Evolutionary conservation across 306 rosid genomes (phyloP), one percentile per base, ranked within the genome.

Genomic region (Prunus armeniaca): DNA sequence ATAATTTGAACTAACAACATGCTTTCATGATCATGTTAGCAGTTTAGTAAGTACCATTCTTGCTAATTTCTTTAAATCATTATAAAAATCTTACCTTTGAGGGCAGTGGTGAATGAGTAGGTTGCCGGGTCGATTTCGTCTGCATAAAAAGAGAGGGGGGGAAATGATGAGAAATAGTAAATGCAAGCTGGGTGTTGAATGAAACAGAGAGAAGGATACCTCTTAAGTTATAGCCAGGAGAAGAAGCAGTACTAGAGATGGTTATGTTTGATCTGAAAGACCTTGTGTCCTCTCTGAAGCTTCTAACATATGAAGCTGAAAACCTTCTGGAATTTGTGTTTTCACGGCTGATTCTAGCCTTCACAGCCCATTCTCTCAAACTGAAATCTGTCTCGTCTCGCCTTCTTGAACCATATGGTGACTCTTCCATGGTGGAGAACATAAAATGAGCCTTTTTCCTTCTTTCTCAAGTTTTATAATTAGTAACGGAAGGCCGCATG

Each of bases 101-200:
- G 88, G 71, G 99, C 99, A 60, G 89, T 82, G 41, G 93, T 87
- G 86, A 95, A 95, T 17, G 97, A 92, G 79, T 95, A 95, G 20
- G 96, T 92, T 67, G 99, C 83, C 22, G 99, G 97, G 88, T 95
- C 93, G 30, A 95, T 95, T 83, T 93, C 97, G 82, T 92, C 99
- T 95, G 91, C 69, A 20, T 78, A 60, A 73, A 80, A 71, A 19
- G 25, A 81, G 67, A 22, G 28, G 0, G 12, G n/a, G 28, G 30
- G 11, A 17, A 17, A 73, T 28, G 32, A n/a, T 79, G 14, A 77
- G 50, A 80, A 67, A 65, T 4, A 74, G 63, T 27, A 22, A 71
- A 22, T 14, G 28, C 9, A 30, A 64, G 46, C 34, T 34, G 15
- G 60, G 74, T 15, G 34, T 24, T 50, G 45, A 46, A 32, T 34